phyloP scores from a whole-genome alignment of 1,284 basidiomycete genomes.

The Sphaerobolus stellatus region DNA sequence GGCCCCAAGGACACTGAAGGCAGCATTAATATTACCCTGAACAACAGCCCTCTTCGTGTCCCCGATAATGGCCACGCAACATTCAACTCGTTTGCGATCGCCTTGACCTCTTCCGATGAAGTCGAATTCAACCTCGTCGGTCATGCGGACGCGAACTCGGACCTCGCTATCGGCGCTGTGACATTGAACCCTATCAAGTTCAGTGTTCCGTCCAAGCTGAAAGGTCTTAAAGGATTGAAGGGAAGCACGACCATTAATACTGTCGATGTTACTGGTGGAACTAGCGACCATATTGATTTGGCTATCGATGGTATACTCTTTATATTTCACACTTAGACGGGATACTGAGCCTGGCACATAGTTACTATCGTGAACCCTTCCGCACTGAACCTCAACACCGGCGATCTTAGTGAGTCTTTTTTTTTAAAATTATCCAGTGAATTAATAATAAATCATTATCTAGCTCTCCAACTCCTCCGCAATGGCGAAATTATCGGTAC shows the following conservation, averaged over 20 bases:
- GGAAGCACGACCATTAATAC: conserved; percentile 56
- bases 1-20: conserved; percentile 61
- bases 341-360: conserved; percentile 18
- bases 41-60: conserved; percentile 52
- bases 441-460: conserved; percentile 1
- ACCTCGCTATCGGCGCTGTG: conserved; percentile 66
- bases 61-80: conserved; percentile 48
- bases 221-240: conserved; percentile 64
- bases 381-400: conserved; percentile 60
- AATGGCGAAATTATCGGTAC: conserved; percentile 56
- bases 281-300: conserved; percentile 58
- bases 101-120: conserved; percentile 9
- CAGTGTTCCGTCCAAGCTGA: conserved; percentile 66
- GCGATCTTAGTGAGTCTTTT: conserved; percentile 54
- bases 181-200: conserved; percentile 74
- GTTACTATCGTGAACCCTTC: conserved; percentile 74
- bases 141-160: conserved; percentile 62
- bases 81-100: conserved; percentile 53
- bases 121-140: conserved; percentile 64
- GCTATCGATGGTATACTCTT: conserved; percentile 50
- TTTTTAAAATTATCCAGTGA: conserved; percentile 24
- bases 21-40: conserved; percentile 64
- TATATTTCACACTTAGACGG: conserved; percentile 1
- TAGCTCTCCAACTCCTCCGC: conserved; percentile 57
- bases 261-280: conserved; percentile 74